A percentile compares a stretch with the other conserved stretches of the same genome.
These are phyloP conservation scores for Boehmeria nivea DNA, from an alignment of 306 rosid genomes.

Conservation along the genomic window DNA sequence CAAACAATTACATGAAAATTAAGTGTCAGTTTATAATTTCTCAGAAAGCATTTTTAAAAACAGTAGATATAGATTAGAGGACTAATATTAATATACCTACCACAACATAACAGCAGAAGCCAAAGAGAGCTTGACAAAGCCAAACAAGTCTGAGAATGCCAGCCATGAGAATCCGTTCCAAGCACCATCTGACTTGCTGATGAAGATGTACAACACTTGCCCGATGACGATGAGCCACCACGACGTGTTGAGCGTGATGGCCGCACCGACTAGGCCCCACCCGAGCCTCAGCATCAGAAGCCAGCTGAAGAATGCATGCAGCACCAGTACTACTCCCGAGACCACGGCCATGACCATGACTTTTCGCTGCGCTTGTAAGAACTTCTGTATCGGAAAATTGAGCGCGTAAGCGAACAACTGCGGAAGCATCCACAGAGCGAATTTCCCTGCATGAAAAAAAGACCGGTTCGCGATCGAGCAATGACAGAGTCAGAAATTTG, in stretches of 20 bases:
- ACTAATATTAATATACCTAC: constrained; percentile 37
- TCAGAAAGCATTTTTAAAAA: too few relatives aligned
- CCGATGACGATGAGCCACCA: constrained; percentile 58
- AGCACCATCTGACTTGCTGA: constrained; percentile 73
- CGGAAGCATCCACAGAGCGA: constrained; percentile 66
- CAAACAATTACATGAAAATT: neutral
- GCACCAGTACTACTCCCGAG: constrained; percentile 35
- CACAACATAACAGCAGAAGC: constrained; percentile 81
- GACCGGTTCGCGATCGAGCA: too few relatives aligned
- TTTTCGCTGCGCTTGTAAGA: constrained; percentile 73
- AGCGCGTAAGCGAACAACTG: constrained; percentile 66
- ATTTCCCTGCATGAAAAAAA: constrained; percentile 45
- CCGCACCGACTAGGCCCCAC: constrained; percentile 66
- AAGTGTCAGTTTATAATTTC: too few relatives aligned
- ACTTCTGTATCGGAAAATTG: constrained; percentile 67
- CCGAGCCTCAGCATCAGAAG: constrained; percentile 44
- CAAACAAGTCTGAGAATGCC: constrained; percentile 55
- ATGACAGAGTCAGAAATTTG: too few relatives aligned
- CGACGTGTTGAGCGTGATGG: constrained; percentile 52
- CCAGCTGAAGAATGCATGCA: constrained; percentile 55
- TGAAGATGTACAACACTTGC: constrained; percentile 46
- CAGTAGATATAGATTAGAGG: too few relatives aligned
- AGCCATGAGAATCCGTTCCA: constrained; percentile 74
- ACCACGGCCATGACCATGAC: constrained; percentile 53
- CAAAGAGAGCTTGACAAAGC: constrained; percentile 64